Evolutionary conservation across 192 early-diverging fungal genomes (phyloP), one percentile per base, ranked within the genome.

Genomic region (Geosiphon pyriformis): DNA sequence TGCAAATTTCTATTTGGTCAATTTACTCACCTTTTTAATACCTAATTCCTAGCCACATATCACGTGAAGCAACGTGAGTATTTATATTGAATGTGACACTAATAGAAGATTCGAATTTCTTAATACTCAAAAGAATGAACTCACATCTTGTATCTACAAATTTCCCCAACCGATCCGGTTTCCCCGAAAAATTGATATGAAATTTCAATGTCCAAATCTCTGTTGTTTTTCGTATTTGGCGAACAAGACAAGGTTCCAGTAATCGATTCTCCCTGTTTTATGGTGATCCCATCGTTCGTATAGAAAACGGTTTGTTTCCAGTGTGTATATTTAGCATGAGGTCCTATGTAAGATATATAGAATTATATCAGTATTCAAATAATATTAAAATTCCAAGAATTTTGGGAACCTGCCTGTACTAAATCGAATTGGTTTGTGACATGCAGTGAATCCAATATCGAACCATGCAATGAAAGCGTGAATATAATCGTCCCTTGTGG

Each of bases 291-390:
- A 31, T 78, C 73, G 53, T 72, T 61, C 4, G 73, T 75, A 71
- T 99, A 99, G 77, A 98, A 96, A 18, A 88, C 71, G 0, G 92
- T 93, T 76, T 97, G 94, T 82, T 94, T 96, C 96, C 96, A 98
- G 80, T 98, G 96, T n/a, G 94, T 97, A 34, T 88, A 84, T 61
- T 81, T 85, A 27, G 85, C 85, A 51, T 81, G 75, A 8, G 94
- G 91, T 0, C 87, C 85, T 0, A 90, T 94, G 32, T 51, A 87
- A 6, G 37, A 42, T 42, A 42, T 42, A 42, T 70, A 92, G 87
- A 42, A 42, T n/a, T n/a, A n/a, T n/a, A n/a, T n/a, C n/a, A n/a
- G n/a, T n/a, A n/a, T n/a, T n/a, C n/a, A n/a, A n/a, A n/a, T n/a
- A n/a, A n/a, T n/a, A n/a, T n/a, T n/a, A n/a, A n/a, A n/a, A n/a